Conservation (phyloP, 2,329 filamentous ascomycete genomes). For the Didymella segeticola region DNA sequence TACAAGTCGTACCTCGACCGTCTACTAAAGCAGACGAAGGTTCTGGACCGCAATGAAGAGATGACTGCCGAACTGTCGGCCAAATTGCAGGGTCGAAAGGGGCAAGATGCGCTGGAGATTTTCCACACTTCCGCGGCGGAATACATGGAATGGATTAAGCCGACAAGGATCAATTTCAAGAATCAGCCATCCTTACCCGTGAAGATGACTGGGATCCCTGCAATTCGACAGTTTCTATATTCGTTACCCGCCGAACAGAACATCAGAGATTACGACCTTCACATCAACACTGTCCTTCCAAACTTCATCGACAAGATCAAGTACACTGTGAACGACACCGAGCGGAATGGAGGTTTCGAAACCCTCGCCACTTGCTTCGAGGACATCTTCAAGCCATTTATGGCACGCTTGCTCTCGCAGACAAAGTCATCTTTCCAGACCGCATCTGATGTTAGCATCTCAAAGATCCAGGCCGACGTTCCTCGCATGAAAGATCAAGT, state of each 20-base stretch:
- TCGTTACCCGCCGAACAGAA: conserved; percentile 24
- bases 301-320: conserved; percentile 24
- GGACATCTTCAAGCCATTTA: neutral
- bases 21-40: conserved; percentile 8
- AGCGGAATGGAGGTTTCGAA: conserved; percentile 22
- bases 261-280: conserved; percentile 15
- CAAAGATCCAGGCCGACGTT: neutral
- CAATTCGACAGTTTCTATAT: conserved; percentile 20
- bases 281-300: conserved; percentile 13
- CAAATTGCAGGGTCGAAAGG: conserved; percentile 10
- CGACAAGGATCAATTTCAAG: conserved; percentile 15
- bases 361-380: conserved; percentile 26
- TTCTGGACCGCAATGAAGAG: conserved; percentile 11
- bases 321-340: conserved; percentile 8
- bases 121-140: conserved; percentile 26
- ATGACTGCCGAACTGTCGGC: conserved; percentile 18
- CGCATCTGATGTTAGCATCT: neutral
- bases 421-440: neutral
- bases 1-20: conserved; percentile 25
- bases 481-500: conserved; percentile 11
- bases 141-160: conserved; percentile 29
- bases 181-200: conserved; percentile 20
- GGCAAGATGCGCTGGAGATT: conserved; percentile 1
- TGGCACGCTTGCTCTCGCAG: neutral
- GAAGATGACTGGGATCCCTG: conserved; percentile 24